phyloP scores from a whole-genome alignment of 192 early-diverging fungal genomes.

The Kappamyces sp. region DNA sequence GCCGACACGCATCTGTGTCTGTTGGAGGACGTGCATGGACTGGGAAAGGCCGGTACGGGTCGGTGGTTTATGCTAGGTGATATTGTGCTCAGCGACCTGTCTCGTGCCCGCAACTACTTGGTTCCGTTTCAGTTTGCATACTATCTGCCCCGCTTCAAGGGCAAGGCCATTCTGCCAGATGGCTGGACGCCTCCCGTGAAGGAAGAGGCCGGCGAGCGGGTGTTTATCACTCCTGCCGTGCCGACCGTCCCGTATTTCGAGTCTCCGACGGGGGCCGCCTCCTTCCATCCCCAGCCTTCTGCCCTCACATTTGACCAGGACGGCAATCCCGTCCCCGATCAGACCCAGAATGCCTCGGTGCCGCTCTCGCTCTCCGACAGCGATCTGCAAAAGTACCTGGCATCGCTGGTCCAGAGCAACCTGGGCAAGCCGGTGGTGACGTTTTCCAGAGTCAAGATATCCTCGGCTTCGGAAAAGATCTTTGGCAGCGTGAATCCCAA shows the following conservation, averaged over 20 bases:
- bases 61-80: background rate
- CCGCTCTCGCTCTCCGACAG: background rate
- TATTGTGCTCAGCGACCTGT: background rate
- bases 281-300: background rate
- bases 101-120: conserved; percentile 26
- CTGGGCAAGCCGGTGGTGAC: conserved; percentile 2
- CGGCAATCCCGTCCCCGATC: background rate
- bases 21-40: conserved; percentile 31
- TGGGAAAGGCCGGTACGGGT: conserved; percentile 49
- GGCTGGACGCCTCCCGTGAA: conserved; percentile 26
- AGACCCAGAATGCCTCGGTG: conserved; percentile 8
- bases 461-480: conserved; percentile 16
- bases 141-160: conserved; percentile 26
- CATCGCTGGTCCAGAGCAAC: conserved; percentile 7
- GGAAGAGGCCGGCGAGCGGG: conserved; percentile 18
- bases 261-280: background rate
- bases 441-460: conserved; percentile 22
- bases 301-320: background rate
- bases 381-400: background rate
- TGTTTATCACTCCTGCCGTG: conserved; percentile 26
- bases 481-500: conserved; percentile 27
- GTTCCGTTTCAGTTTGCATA: conserved; percentile 33
- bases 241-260: conserved; percentile 19
- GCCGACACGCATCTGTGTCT: conserved; percentile 28
- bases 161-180: conserved; percentile 32